Evolutionary conservation across 345 rosid species (phyloP).

Genomic region (Ceriops tagal): DNA sequence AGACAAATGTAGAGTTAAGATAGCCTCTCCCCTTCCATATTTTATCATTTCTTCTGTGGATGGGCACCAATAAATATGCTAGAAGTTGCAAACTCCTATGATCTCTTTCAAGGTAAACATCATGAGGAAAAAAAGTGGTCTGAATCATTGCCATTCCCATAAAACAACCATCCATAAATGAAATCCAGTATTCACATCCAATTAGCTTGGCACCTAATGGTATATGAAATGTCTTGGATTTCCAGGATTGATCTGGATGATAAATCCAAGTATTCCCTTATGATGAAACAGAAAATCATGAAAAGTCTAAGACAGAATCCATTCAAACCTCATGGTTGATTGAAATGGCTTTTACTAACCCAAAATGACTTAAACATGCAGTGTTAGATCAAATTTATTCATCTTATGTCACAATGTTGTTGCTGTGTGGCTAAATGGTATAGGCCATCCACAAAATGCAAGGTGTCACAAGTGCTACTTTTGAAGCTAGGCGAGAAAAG

Average conservation of each 20-base stretch:
- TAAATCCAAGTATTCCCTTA: background rate
- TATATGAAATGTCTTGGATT: background rate
- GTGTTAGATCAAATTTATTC: background rate
- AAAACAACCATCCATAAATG: background rate
- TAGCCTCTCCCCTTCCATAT: background rate
- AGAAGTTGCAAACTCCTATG: background rate
- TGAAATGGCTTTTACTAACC: background rate
- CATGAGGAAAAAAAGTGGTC: background rate
- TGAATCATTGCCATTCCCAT: background rate
- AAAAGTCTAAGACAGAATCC: constrained; percentile 1
- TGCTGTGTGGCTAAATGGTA: background rate
- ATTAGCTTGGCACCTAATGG: background rate
- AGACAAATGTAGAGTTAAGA: background rate
- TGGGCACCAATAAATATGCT: background rate
- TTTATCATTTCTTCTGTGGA: background rate
- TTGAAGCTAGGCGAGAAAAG: background rate
- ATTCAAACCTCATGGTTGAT: background rate
- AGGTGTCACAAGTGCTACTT: background rate
- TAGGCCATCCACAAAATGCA: background rate
- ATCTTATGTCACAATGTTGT: no score
- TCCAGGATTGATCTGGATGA: background rate
- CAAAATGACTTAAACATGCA: background rate
- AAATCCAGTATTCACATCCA: background rate
- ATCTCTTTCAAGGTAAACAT: background rate
- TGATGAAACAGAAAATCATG: background rate